A percentile compares a stretch with the other conserved stretches of the same genome.
These are phyloP conservation scores for Discostella pseudostelligera DNA, from an alignment of 108 stramenopile genomes.

Conservation along the genomic window DNA sequence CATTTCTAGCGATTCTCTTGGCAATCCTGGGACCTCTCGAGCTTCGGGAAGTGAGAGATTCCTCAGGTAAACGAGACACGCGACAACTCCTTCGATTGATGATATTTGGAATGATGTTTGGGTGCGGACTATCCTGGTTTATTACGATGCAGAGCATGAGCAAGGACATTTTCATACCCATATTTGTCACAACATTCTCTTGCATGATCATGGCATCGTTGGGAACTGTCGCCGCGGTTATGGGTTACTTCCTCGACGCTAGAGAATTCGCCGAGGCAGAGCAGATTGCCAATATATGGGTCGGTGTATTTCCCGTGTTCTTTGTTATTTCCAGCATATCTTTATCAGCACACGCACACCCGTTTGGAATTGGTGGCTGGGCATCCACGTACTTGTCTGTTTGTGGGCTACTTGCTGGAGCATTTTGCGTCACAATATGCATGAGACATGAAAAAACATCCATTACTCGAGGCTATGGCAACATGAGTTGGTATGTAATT, in stretches of 20 bases:
- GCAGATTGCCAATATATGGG: conserved; percentile 64
- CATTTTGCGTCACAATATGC: conserved; percentile 53
- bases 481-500: conserved; percentile 36
- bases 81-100: conserved; percentile 68
- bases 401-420: conserved; percentile 45
- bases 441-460: conserved; percentile 49
- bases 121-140: conserved; percentile 81
- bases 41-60: conserved; percentile 58
- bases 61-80: conserved; percentile 63
- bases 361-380: conserved; percentile 74
- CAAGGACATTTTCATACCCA: conserved; percentile 57
- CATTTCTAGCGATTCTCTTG: conserved; percentile 68
- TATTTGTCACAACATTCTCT: conserved; percentile 56
- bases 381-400: conserved; percentile 70
- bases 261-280: conserved; percentile 68
- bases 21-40: conserved; percentile 82
- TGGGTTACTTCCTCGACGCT: conserved; percentile 71
- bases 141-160: conserved; percentile 73
- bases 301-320: conserved; percentile 60
- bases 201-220: conserved; percentile 72
- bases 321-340: conserved; percentile 46
- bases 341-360: conserved; percentile 44
- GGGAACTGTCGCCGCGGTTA: conserved; percentile 69
- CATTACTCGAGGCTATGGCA: conserved; percentile 59
- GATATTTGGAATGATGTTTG: conserved; percentile 79